Evolutionary conservation across 352 stramenopile genomes (phyloP), one percentile per base, ranked within the genome.

Genomic region (Phytophthora lateralis): DNA sequence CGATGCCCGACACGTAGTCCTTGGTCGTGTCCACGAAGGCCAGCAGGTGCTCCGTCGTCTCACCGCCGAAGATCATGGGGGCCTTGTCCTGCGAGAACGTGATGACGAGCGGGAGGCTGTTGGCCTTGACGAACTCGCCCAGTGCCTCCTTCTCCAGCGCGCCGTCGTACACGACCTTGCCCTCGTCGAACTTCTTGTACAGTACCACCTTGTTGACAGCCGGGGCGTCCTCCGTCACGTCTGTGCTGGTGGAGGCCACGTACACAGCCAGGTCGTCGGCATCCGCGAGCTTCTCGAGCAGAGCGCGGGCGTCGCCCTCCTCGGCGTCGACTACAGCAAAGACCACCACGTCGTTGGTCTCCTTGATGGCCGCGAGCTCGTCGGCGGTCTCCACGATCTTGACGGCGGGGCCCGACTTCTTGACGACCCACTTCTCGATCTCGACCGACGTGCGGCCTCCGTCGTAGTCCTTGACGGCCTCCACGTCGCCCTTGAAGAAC

Each of bases 351-450:
- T 96, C 88, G 72, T 93, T 90, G 35, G 70, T 75, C 35, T 90
- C 71, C 71, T 92, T 94, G 47, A 97, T 70, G 43, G 77, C 77
- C 3, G 83, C 74, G 3, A 97, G 71, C 56, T 97, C 85, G 21
- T 71, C 87, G 2, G 76, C 77, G 14, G 77, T 77, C 34, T 78
- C 69, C n/a, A 98, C 72, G 45, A 91, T 91, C 66, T 85, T 82
- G 27, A 95, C 87, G 0, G 89, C 82, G 11, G 93, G 93, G 49
- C 91, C 93, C 27, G 89, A 95, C 80, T 97, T 97, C 84, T 97
- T 97, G 37, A 95, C 60, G 32, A 97, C 82, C 88, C 88, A 97
- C 68, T 89, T 86, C 59, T 93, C 71, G 67, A 98, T 97, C 59
- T 97, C 91, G 14, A 79, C 68, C 34, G 77, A 75, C 26, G 82